A percentile compares a stretch with the other conserved stretches of the same genome.
Conservation (phyloP, 2,329 filamentous ascomycete genomes). For the Leptodontidium sp. region DNA sequence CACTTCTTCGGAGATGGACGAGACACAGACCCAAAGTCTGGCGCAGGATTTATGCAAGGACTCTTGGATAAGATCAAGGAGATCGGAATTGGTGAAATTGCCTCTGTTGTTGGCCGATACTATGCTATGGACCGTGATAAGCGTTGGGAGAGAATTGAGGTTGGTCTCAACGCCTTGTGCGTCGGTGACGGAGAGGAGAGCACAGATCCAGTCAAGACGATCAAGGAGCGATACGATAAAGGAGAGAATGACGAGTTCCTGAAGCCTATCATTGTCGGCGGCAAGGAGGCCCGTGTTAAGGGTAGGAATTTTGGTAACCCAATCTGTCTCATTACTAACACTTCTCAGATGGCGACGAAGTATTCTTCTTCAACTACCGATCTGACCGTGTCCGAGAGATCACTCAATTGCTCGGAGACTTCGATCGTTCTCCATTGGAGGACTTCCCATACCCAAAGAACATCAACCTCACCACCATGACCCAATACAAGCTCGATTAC, state of each 20-base stretch:
- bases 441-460: slow-evolving; percentile 96
- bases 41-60: slow-evolving; percentile 85
- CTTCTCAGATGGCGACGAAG: slow-evolving; percentile 79
- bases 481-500: slow-evolving; percentile 95
- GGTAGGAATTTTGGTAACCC: slow-evolving; percentile 57
- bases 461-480: slow-evolving; percentile 92
- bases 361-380: slow-evolving; percentile 99
- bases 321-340: slow-evolving; percentile 29
- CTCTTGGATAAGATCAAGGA: slow-evolving; percentile 83
- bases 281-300: slow-evolving; percentile 85
- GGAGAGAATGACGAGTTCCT: slow-evolving; percentile 97
- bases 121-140: slow-evolving; percentile 99
- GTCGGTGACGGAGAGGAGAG: slow-evolving; percentile 87
- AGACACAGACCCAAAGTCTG: slow-evolving; percentile 97
- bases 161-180: slow-evolving; percentile 85
- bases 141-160: slow-evolving; percentile 94
- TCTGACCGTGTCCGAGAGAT: slow-evolving; percentile 97
- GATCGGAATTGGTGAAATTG: slow-evolving; percentile 85
- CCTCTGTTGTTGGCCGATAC: slow-evolving; percentile 94
- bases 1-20: slow-evolving; percentile 99
- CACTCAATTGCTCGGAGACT: slow-evolving; percentile 89
- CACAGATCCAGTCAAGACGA: slow-evolving; percentile 83
- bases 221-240: slow-evolving; percentile 87
- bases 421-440: slow-evolving; percentile 88
- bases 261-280: slow-evolving; percentile 94